Evolutionary conservation across 257 asterid species (phyloP), one percentile per base, ranked within the genome.

Genomic region (Gynochthodes officinalis): DNA sequence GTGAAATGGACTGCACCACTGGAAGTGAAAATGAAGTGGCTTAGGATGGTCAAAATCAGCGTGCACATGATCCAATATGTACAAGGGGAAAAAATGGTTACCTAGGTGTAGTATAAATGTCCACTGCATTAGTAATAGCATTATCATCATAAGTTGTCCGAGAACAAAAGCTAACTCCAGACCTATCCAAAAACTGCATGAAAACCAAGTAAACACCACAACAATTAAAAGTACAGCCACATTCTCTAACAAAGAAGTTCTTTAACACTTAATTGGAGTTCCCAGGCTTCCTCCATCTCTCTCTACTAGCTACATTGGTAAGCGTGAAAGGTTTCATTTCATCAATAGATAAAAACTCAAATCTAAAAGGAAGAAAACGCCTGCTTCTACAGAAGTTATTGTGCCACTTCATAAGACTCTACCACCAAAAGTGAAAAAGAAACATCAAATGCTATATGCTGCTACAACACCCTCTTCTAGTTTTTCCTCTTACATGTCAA

Each of bases 1-100:
- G 86, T 85, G 77, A 94, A 91, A 88, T 89, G 97, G 77, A 87
- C 72, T 43, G 99, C 96, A 64, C 98, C 97, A 76, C 98, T 93
- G 86, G 73, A 76, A 76, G 65, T n/a, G 69, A n/a, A 69, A 44
- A 75, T 21, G 71, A 3, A 65, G 27, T 65, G 40, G 68, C 64
- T 84, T 70, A 87, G 85, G 72, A 57, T 54, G 52, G 57, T 49
- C 10, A 12, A 48, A 33, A 33, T 32, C 23, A 44, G 55, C 35
- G 30, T 10, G 43, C 37, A 42, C 2, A 46, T 37, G 12, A 57
- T 30, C 63, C 63, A 35, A 9, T 37, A n/a, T 53, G 68, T 18
- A 14, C 7, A 18, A 37, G 30, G 67, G 33, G 43, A 70, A 59
- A 44, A 62, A 50, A 62, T 3, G 39, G 23, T 63, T 80, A 91